These are phyloP conservation scores for Pseudogymnoascus sp. DNA, from an alignment of 2,329 filamentous ascomycete species.

Conservation along the genomic window DNA sequence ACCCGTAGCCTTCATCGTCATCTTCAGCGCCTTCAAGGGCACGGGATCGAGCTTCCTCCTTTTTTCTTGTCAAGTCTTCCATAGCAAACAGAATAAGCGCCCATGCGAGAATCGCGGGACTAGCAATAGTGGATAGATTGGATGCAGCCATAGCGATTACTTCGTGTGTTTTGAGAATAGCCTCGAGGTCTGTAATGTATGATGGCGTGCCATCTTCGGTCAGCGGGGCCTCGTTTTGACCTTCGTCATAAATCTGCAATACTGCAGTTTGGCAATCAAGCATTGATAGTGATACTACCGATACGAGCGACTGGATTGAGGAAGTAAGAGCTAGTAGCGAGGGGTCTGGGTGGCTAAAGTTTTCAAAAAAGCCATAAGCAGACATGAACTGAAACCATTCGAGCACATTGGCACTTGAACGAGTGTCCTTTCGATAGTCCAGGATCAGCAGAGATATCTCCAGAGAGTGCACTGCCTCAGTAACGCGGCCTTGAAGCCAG, in stretches of 20 bases:
- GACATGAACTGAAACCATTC: constrained; percentile 71
- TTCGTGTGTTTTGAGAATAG: constrained; percentile 65
- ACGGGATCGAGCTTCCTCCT: constrained; percentile 43
- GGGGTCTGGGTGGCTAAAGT: constrained; percentile 37
- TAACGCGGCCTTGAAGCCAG: constrained; percentile 57
- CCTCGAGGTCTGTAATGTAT: constrained; percentile 63
- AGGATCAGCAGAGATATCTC: constrained; percentile 66
- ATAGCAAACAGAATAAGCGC: constrained; percentile 65
- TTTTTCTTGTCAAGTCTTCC: constrained; percentile 52
- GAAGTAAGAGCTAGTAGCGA: constrained; percentile 37
- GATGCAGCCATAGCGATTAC: constrained; percentile 57
- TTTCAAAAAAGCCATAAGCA: constrained; percentile 61
- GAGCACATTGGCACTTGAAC: constrained; percentile 50
- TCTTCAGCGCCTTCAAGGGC: constrained; percentile 1
- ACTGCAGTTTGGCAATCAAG: constrained; percentile 51
- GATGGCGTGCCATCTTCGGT: constrained; percentile 37
- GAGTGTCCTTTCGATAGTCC: constrained; percentile 50
- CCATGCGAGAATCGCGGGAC: constrained; percentile 75
- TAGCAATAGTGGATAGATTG: constrained; percentile 52
- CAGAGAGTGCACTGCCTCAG: constrained; percentile 66
- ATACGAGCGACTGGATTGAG: constrained; percentile 61
- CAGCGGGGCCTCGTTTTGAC: constrained; percentile 22
- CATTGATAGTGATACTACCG: constrained; percentile 63
- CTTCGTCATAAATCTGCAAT: constrained; percentile 43
- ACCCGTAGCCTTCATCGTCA: constrained; percentile 14